Conservation (phyloP, 768 basidiomycete species). For the Myochromella boudieri region DNA sequence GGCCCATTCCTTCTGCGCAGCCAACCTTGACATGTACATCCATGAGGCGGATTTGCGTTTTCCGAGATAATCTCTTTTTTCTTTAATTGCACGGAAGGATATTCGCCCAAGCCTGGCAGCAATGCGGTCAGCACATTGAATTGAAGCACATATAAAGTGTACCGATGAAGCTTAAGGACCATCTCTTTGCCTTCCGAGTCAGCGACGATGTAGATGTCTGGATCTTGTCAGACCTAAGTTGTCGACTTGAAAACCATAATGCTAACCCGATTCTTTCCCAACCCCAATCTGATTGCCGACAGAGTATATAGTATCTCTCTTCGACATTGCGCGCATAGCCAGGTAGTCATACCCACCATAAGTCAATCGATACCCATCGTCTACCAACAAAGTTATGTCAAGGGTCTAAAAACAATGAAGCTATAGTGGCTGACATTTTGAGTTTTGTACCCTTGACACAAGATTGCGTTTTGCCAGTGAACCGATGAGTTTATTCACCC, state of each 20-base stretch:
- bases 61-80: conserved; percentile 94
- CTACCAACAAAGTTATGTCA: conserved; percentile 39
- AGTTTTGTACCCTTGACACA: conserved; percentile 85
- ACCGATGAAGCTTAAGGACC: conserved; percentile 95
- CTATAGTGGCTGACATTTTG: conserved; percentile 68
- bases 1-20: conserved; percentile 97
- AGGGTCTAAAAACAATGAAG: not conserved
- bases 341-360: conserved; percentile 99
- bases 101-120: conserved; percentile 83
- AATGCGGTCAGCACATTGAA: not conserved
- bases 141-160: conserved; percentile 14
- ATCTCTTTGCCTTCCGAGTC: conserved; percentile 82
- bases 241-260: not conserved
- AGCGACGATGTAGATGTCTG: conserved; percentile 90
- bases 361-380: conserved; percentile 95
- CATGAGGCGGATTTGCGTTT: conserved; percentile 95
- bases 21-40: conserved; percentile 99
- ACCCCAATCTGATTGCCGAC: conserved; percentile 99
- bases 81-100: conserved; percentile 95
- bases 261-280: conserved; percentile 92
- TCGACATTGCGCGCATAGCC: conserved; percentile 90
- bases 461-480: conserved; percentile 90
- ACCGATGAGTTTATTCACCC: conserved; percentile 90
- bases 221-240: not conserved
- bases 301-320: conserved; percentile 83